phyloP scores from a whole-genome alignment of 129 eudicot genomes.

The Arctium lappa region DNA sequence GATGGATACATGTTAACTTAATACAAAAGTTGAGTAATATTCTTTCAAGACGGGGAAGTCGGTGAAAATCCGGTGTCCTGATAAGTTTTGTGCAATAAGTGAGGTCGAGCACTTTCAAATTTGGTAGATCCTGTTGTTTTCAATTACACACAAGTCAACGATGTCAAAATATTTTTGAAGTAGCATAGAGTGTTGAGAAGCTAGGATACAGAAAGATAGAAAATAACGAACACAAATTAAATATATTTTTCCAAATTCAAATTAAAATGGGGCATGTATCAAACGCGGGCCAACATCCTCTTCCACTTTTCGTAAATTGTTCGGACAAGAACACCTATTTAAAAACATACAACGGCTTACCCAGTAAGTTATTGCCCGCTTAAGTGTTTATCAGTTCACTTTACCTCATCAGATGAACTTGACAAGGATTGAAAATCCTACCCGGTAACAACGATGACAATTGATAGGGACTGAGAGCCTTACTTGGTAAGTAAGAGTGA shows the following conservation, averaged over 20 bases:
- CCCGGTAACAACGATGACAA: too few relatives aligned
- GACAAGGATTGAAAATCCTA: too few relatives aligned
- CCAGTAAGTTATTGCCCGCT: too few relatives aligned
- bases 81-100: background rate
- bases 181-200: background rate
- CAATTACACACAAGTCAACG: background rate
- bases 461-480: too few relatives aligned
- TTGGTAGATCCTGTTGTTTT: background rate
- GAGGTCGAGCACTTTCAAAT: background rate
- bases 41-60: background rate
- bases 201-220: background rate
- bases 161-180: background rate
- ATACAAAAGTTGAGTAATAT: fast-evolving
- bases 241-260: background rate
- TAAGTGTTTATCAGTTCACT: too few relatives aligned
- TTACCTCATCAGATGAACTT: too few relatives aligned
- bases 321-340: too few relatives aligned
- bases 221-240: background rate
- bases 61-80: background rate
- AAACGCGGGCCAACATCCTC: background rate
- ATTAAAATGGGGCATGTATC: background rate
- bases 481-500: too few relatives aligned
- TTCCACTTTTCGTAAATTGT: too few relatives aligned
- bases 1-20: background rate
- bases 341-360: too few relatives aligned